Base-by-base conservation (phyloP, 192 early-diverging fungal species). In the Powellomyces hirtus region DNA sequence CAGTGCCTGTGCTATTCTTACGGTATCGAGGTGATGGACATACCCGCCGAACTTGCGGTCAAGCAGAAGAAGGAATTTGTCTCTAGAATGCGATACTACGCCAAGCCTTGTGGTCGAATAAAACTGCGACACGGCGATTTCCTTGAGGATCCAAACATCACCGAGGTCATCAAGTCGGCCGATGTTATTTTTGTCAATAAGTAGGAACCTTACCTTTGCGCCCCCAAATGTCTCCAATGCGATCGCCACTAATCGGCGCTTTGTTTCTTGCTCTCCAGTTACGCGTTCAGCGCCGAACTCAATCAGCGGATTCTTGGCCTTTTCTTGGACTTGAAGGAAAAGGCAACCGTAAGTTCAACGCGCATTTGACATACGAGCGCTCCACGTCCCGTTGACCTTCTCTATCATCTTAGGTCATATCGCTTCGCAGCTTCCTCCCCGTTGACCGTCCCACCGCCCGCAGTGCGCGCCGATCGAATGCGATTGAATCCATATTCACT, bases 141-240 rank as follows among this genome's bases (percentile, higher is more conserved):
- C 78, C 78, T 94, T 64, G 90, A 94, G 42, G 85, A 86, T 50
- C 55, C 80, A 13, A 81, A 83, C 30, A 77, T 92, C 1, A 81
- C 88, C 37, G 76, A 81, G 29, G 79, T 90, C n/a, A 78, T 98
- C 53, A 80, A 82, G 16, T 69, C 75, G 1, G 95, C 93, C 8
- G 94, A 98, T 70, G 91, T 98, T 27, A 87, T 98, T 36, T 89
- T 98, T 73, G 93, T 95, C 67, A 97, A 97, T 76, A 97, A 97
- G 78, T 79, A 64, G n/a, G n/a, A n/a, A n/a, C n/a, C n/a, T n/a
- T n/a, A n/a, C n/a, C n/a, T n/a, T n/a, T n/a, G n/a, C n/a, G n/a
- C n/a, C n/a, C n/a, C n/a, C n/a, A n/a, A n/a, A n/a, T n/a, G n/a
- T n/a, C n/a, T n/a, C n/a, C n/a, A 44, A 64, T 56, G n/a, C 2